phyloP scores from a whole-genome alignment of 2,329 filamentous ascomycete species.

The Trichoderma arundinaceum region DNA sequence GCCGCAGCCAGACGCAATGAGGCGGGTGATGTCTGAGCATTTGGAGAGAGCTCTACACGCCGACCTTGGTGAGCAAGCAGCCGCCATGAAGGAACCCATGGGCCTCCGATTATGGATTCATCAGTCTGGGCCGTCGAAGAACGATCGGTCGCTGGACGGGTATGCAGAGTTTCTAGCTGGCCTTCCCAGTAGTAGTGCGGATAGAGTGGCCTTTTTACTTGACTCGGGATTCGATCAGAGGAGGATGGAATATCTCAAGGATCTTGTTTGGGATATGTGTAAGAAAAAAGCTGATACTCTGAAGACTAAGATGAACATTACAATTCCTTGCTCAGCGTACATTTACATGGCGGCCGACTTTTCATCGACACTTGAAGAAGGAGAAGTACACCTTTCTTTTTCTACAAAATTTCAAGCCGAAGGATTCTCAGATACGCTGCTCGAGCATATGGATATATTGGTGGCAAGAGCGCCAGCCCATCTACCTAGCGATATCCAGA shows the following conservation, averaged over 20 bases:
- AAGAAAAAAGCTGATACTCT: constrained; percentile 59
- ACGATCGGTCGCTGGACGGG: constrained; percentile 48
- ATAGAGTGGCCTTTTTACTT: constrained; percentile 61
- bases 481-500: constrained; percentile 74
- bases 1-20: constrained; percentile 51
- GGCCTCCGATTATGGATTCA: constrained; percentile 61
- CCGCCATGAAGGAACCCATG: constrained; percentile 56
- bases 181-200: constrained; percentile 56
- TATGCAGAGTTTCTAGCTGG: constrained; percentile 54
- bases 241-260: constrained; percentile 55
- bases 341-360: constrained; percentile 74
- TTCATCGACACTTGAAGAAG: constrained; percentile 61
- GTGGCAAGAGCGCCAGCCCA: constrained; percentile 74
- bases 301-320: constrained; percentile 63
- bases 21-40: constrained; percentile 53
- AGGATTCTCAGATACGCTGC: constrained; percentile 57
- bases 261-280: constrained; percentile 55
- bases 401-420: constrained; percentile 66
- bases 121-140: constrained; percentile 45
- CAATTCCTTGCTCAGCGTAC: constrained; percentile 65
- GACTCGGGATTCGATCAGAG: constrained; percentile 64
- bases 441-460: constrained; percentile 66
- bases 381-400: constrained; percentile 72
- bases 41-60: constrained; percentile 56
- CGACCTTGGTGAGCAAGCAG: constrained; percentile 59